Evolutionary conservation across 2,329 filamentous ascomycete genomes (phyloP).

Genomic region (Fusarium poae): DNA sequence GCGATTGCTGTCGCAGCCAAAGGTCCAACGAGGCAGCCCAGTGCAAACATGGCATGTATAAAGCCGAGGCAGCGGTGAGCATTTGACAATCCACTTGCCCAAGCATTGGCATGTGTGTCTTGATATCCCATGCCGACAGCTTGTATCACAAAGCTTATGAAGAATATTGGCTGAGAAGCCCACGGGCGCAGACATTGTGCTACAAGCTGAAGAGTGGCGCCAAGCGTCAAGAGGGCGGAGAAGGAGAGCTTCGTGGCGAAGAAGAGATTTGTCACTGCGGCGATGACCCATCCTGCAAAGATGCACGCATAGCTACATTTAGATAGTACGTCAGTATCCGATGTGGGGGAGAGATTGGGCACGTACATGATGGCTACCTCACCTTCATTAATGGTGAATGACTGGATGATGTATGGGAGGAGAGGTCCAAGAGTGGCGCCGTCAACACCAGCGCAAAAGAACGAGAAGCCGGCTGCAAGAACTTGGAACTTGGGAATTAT

Average conservation of each 20-base stretch:
- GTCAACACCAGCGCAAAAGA: neutral
- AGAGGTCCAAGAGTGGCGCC: neutral
- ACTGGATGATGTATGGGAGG: neutral
- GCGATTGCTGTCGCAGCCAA: neutral
- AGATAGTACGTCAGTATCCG: neutral
- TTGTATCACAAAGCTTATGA: neutral
- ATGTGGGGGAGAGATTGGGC: too few species aligned
- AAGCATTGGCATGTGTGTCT: neutral
- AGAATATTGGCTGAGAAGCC: neutral
- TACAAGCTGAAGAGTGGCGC: neutral
- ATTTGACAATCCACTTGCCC: neutral
- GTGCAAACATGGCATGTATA: neutral
- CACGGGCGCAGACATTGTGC: neutral
- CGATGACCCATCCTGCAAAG: neutral
- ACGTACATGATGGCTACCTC: neutral
- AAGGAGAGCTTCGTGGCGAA: neutral
- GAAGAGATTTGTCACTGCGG: neutral
- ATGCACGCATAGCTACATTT: neutral
- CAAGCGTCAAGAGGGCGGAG: neutral
- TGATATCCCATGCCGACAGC: neutral
- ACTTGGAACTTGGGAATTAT: neutral
- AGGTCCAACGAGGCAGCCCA: neutral
- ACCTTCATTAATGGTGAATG: neutral
- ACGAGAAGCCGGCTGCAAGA: neutral
- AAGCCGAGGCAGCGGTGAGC: neutral